Conservation (phyloP, 1,284 basidiomycete species). For the Apiotrichum gracile region DNA sequence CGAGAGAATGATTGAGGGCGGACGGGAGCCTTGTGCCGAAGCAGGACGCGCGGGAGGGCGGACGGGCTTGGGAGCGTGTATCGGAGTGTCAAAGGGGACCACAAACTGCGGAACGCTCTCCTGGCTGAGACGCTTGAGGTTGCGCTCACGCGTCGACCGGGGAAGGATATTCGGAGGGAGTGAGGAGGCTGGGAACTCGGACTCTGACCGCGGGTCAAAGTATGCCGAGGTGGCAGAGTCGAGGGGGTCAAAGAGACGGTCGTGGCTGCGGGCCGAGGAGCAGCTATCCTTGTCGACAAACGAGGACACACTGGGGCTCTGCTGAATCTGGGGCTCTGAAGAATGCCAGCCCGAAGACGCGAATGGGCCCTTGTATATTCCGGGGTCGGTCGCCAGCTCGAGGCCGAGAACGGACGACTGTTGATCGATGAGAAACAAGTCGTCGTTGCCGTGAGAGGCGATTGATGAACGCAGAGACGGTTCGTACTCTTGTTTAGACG, state of each 20-base stretch:
- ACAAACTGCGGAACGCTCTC: not conserved
- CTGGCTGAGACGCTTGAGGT: not conserved
- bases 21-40: not conserved
- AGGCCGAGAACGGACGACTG: not conserved
- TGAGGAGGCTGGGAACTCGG: not conserved
- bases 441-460: not conserved
- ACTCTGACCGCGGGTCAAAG: not conserved
- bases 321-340: not conserved
- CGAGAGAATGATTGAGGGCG: not conserved
- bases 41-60: not conserved
- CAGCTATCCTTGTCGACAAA: not conserved
- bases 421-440: not conserved
- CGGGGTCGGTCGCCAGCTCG: not conserved
- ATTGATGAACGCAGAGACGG: not conserved
- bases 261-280: no score
- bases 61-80: not conserved
- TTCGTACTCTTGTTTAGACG: not conserved
- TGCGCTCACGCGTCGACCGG: not conserved
- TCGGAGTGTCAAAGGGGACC: no score
- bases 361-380: not conserved
- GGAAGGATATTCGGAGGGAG: not conserved
- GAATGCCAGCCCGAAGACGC: not conserved
- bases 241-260: no score
- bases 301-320: not conserved
- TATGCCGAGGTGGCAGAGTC: not conserved